A percentile compares a stretch with the other conserved stretches of the same genome.
Evolutionary conservation across 2,329 filamentous ascomycete species (phyloP).

Genomic region (Ophioceras dolichostomum): DNA sequence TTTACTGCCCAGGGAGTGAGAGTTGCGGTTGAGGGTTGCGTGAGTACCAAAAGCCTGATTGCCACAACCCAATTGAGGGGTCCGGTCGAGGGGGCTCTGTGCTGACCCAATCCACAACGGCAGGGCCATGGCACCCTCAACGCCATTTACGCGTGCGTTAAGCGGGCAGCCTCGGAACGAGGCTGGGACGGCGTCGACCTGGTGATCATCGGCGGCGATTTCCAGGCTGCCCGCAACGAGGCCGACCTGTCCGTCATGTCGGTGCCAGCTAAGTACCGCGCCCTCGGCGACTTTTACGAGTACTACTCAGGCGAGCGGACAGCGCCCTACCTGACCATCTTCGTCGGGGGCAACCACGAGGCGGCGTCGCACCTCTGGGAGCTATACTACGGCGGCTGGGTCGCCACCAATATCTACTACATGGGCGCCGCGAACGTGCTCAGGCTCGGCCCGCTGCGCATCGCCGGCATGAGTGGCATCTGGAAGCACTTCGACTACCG

Average conservation of each 20-base stretch:
- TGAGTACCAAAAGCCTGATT: no score
- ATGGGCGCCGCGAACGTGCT: constrained; percentile 86
- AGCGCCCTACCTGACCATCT: constrained; percentile 83
- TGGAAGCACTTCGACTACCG: constrained; percentile 88
- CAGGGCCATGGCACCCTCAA: constrained; percentile 87
- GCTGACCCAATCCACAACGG: no score
- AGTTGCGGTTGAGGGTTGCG: constrained; percentile 78
- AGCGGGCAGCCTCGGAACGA: constrained; percentile 53
- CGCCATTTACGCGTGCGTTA: constrained; percentile 76
- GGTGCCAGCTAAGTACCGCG: constrained; percentile 76
- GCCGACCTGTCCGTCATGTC: constrained; percentile 81
- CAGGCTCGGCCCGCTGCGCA: constrained; percentile 70
- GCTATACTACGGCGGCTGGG: constrained; percentile 94
- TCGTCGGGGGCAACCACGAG: constrained; percentile 92
- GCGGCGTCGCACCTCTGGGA: constrained; percentile 84
- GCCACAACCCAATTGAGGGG: no score
- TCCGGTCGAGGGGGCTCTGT: no score
- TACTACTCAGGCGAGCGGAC: constrained; percentile 73
- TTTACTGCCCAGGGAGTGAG: constrained; percentile 38
- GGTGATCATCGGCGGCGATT: constrained; percentile 91
- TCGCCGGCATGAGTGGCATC: constrained; percentile 84
- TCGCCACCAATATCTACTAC: constrained; percentile 94
- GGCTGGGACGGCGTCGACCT: constrained; percentile 76
- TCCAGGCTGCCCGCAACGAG: constrained; percentile 84
- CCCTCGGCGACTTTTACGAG: constrained; percentile 82